phyloP scores from a whole-genome alignment of 257 asterid genomes.

The Coffea canephora region DNA sequence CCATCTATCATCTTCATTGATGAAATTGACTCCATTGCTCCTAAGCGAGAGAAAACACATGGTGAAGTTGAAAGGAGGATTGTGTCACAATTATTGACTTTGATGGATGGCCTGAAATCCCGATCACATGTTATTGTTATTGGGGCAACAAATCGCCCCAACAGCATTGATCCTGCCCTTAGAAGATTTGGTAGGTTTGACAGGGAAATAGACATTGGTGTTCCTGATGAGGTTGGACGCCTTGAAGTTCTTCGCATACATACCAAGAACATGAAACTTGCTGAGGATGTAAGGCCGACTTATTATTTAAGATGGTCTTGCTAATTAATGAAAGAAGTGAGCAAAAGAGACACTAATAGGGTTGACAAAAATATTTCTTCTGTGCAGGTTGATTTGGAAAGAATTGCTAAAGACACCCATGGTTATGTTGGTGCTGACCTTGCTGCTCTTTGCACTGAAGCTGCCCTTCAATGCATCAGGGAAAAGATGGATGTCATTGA shows the following conservation, averaged over 20 bases:
- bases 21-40: slow-evolving; percentile 64
- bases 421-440: slow-evolving; percentile 22
- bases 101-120: slow-evolving; percentile 58
- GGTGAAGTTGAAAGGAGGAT: slow-evolving; percentile 67
- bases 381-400: slow-evolving; percentile 54
- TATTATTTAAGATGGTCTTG: slow-evolving; percentile 1
- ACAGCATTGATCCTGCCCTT: slow-evolving; percentile 59
- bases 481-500: slow-evolving; percentile 68
- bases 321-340: neutral
- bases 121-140: slow-evolving; percentile 59
- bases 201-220: slow-evolving; percentile 64
- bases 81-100: slow-evolving; percentile 55
- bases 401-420: slow-evolving; percentile 48
- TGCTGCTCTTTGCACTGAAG: neutral
- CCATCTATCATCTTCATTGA: slow-evolving; percentile 58
- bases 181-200: slow-evolving; percentile 66
- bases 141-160: slow-evolving; percentile 63
- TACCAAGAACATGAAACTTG: slow-evolving; percentile 60
- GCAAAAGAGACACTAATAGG: neutral
- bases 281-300: slow-evolving; percentile 44
- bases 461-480: slow-evolving; percentile 51
- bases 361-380: neutral
- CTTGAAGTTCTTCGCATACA: slow-evolving; percentile 64
- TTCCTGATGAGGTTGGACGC: slow-evolving; percentile 65
- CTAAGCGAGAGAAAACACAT: slow-evolving; percentile 59